Conservation (phyloP, 179 eudicot species). For the Spergularia azorica region DNA sequence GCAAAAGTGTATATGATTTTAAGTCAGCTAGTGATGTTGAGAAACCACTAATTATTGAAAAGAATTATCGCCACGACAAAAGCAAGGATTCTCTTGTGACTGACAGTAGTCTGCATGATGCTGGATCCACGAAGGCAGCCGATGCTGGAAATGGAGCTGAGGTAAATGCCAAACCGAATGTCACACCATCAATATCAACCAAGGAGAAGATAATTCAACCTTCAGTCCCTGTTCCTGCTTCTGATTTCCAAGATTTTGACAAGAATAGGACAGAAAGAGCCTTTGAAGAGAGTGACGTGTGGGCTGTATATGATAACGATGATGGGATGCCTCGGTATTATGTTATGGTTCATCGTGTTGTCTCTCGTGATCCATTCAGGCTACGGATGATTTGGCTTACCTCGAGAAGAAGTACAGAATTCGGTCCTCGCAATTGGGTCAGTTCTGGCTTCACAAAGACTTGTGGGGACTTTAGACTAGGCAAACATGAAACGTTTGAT, state of each 20-base stretch:
- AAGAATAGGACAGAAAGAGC: constrained; percentile 41
- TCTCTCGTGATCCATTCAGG: constrained; percentile 45
- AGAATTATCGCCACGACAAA: constrained; percentile 19
- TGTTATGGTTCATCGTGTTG: constrained; percentile 39
- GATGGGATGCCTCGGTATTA: constrained; percentile 62
- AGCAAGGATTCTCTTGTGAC: constrained; percentile 19
- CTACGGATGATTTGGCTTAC: constrained; percentile 49
- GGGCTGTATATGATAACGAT: constrained; percentile 57
- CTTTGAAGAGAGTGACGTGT: constrained; percentile 52
- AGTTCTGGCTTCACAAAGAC: constrained; percentile 74
- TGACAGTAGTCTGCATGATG: constrained; percentile 9
- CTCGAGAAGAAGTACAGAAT: constrained; percentile 37
- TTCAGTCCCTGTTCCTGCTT: constrained; percentile 47
- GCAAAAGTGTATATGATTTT: constrained; percentile 45
- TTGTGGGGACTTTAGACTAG: constrained; percentile 71
- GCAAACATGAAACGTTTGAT: constrained; percentile 55
- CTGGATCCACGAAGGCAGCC: neutral
- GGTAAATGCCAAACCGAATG: neutral
- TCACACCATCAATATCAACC: neutral
- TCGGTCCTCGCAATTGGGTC: constrained; percentile 47
- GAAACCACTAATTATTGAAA: constrained; percentile 32
- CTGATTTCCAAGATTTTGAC: constrained; percentile 56
- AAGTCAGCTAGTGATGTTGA: constrained; percentile 29
- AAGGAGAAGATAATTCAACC: constrained; percentile 21
- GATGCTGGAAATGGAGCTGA: neutral